These are phyloP conservation scores for Coccomyxa sp. DNA, from an alignment of 139 green algal genomes.

Conservation along the genomic window DNA sequence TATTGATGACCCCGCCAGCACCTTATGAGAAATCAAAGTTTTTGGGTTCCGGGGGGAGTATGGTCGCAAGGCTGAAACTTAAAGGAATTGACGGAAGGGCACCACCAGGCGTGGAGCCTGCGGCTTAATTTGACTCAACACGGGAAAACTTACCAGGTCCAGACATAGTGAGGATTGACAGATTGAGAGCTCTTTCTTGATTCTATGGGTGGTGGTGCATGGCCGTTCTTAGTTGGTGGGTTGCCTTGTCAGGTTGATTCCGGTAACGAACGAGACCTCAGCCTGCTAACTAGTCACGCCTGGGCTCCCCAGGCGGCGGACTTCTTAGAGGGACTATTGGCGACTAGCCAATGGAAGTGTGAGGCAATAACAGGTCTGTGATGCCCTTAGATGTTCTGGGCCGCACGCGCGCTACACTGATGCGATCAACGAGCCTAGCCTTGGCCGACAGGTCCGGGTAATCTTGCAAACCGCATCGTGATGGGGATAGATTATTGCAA, in stretches of 20 bases:
- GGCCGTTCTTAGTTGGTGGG: constrained; percentile 87
- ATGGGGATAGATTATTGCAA: constrained; percentile 97
- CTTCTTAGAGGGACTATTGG: constrained; percentile 96
- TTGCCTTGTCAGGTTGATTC: constrained; percentile 96
- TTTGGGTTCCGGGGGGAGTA: constrained; percentile 96
- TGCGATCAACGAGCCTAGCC: constrained; percentile 91
- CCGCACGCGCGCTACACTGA: constrained; percentile 98
- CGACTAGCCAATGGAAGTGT: constrained; percentile 94
- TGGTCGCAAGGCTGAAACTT: constrained; percentile 94
- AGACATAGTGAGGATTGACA: constrained; percentile 94
- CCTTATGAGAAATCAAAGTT: constrained; percentile 99
- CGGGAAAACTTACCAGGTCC: constrained; percentile 93
- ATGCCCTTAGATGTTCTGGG: constrained; percentile 99
- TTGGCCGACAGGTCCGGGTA: constrained; percentile 86
- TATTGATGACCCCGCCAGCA: constrained; percentile 95
- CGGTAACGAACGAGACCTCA: constrained; percentile 97
- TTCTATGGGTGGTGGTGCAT: constrained; percentile 82
- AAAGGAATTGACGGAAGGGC: constrained; percentile 97
- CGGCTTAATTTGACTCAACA: constrained; percentile 97
- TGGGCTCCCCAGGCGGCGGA: constrained; percentile 61
- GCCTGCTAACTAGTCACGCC: constrained; percentile 91
- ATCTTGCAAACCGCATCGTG: constrained; percentile 93
- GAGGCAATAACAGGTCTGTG: constrained; percentile 99
- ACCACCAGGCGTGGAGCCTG: constrained; percentile 93
- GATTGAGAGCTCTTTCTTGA: constrained; percentile 96